A percentile compares a stretch with the other conserved stretches of the same genome.
These are phyloP conservation scores for Phytophthora boehmeriae DNA, from an alignment of 352 stramenopile genomes.

Conservation along the genomic window DNA sequence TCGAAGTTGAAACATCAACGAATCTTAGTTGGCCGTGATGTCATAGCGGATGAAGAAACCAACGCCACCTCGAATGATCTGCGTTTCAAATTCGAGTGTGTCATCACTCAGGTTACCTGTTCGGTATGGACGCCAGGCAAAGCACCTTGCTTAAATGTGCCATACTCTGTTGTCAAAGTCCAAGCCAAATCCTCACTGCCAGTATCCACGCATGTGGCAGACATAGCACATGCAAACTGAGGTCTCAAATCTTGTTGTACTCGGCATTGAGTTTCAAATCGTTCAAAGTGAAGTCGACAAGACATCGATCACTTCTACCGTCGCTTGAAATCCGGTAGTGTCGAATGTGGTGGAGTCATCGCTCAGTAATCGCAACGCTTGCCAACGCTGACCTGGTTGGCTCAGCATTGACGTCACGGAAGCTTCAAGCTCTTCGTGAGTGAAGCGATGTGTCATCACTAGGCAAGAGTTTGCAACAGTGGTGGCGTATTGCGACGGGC, in stretches of 20 bases:
- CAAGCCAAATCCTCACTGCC: constrained; percentile 17
- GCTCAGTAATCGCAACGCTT: constrained; percentile 21
- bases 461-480: constrained; percentile 31
- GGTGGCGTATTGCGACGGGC: constrained; percentile 26
- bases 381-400: constrained; percentile 25
- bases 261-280: constrained; percentile 23
- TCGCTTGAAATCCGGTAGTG: constrained; percentile 14
- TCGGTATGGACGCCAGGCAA: constrained; percentile 17
- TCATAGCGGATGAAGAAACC: constrained; percentile 19
- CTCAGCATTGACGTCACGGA: constrained; percentile 21
- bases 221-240: constrained; percentile 20
- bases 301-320: constrained; percentile 20
- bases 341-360: constrained; percentile 20
- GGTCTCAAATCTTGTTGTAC: constrained; percentile 26
- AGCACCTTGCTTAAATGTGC: constrained; percentile 14
- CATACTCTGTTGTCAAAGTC: constrained; percentile 18
- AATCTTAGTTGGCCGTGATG: constrained; percentile 19
- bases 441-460: constrained; percentile 35
- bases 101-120: constrained; percentile 24
- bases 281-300: constrained; percentile 11
- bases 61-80: constrained; percentile 22
- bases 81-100: constrained; percentile 24
- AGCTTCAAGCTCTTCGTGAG: constrained; percentile 2
- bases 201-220: constrained; percentile 14
- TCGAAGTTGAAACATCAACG: constrained; percentile 28